Evolutionary conservation across 2,329 filamentous ascomycete species (phyloP).

Genomic region (Paecilomyces formosus): DNA sequence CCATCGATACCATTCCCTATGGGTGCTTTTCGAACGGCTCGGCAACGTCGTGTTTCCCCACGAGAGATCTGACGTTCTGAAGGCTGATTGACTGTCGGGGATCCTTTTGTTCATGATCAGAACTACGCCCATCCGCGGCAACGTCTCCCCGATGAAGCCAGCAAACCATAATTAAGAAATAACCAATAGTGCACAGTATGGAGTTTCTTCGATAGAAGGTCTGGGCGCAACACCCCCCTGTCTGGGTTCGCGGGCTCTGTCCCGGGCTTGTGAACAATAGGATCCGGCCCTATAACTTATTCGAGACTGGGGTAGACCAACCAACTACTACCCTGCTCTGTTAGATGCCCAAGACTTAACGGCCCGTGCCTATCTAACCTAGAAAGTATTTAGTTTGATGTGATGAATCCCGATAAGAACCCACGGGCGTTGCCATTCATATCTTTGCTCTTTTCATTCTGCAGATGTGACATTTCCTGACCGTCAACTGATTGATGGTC

Average conservation of each 20-base stretch:
- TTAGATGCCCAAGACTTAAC: not conserved
- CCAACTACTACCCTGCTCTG: too few relatives aligned
- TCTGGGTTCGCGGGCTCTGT: not conserved
- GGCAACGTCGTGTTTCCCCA: not conserved
- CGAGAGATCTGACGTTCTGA: not conserved
- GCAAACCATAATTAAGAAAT: not conserved
- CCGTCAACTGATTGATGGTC: not conserved
- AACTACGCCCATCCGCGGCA: not conserved
- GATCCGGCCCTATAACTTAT: not conserved
- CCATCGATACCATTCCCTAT: not conserved
- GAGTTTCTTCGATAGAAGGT: not conserved
- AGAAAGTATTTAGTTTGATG: not conserved
- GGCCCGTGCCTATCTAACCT: not conserved
- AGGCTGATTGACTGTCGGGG: too few relatives aligned
- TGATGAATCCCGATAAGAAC: not conserved
- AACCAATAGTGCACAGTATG: not conserved
- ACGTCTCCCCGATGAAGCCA: not conserved
- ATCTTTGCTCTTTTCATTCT: not conserved
- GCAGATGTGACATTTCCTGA: not conserved
- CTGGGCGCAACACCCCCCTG: not conserved
- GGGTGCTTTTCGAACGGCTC: not conserved
- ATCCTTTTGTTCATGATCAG: not conserved
- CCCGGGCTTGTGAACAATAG: not conserved
- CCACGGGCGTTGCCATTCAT: not conserved
- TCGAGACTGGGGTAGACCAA: not conserved